phyloP scores from a whole-genome alignment of 768 basidiomycete genomes.

The Tulasnella sp. region DNA sequence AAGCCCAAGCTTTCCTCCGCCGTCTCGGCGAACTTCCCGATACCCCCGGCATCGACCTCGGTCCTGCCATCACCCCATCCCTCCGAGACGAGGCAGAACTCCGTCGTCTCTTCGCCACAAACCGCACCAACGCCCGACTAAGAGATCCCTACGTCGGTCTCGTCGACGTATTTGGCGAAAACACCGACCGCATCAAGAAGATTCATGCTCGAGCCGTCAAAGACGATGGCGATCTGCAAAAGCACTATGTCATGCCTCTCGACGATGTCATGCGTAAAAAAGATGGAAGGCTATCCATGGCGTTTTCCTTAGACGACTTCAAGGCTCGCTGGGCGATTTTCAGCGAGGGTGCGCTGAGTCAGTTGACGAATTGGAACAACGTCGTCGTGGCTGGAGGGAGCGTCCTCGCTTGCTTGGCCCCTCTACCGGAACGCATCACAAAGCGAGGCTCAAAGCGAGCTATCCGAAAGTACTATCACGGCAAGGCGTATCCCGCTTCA shows the following conservation, averaged over 20 bases:
- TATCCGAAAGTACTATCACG: conserved; percentile 52
- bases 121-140: conserved; percentile 41
- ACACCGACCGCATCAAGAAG: conserved; percentile 41
- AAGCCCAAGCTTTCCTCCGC: conserved; percentile 14
- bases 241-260: conserved; percentile 49
- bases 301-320: conserved; percentile 47
- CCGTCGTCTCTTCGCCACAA: conserved; percentile 48
- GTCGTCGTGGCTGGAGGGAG: conserved; percentile 56
- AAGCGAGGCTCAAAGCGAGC: conserved; percentile 41
- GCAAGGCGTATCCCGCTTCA: conserved; percentile 47
- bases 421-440: conserved; percentile 43
- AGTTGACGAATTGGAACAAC: conserved; percentile 52
- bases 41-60: conserved; percentile 33
- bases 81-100: conserved; percentile 51
- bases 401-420: conserved; percentile 49
- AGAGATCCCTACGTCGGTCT: conserved; percentile 48
- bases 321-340: conserved; percentile 58
- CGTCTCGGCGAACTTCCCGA: neutral
- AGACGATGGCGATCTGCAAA: conserved; percentile 38
- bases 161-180: conserved; percentile 47
- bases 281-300: conserved; percentile 46
- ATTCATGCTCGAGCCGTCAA: conserved; percentile 45
- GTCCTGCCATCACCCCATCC: conserved; percentile 43
- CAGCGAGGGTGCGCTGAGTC: conserved; percentile 52
- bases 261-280: conserved; percentile 38